Evolutionary conservation across 352 stramenopile species (phyloP), one percentile per base, ranked within the genome.

Genomic region (Plasmopara viticola): DNA sequence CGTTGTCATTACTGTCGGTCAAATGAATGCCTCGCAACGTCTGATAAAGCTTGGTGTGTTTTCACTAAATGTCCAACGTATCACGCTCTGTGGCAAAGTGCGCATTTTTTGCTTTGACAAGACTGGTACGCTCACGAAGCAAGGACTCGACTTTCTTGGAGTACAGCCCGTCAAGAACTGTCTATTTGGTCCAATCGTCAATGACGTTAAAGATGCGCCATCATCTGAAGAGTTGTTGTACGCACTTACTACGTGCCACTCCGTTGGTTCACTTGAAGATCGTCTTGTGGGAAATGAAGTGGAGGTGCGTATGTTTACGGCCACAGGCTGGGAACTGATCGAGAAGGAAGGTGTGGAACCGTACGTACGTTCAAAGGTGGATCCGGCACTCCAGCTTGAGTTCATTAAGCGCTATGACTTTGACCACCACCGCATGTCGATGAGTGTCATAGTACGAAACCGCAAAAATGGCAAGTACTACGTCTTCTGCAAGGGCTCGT

Each of bases 321-420:
- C 68, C 43, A 87, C 74, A 18, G 50, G 73, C 44, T 94, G 79
- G 78, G 70, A 67, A 51, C 60, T 92, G 6, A 58, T 89, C 8
- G 73, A 88, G 33, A 33, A 51, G 6, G 74, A 84, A 39, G 71
- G 71, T 15, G 54, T 66, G 13, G 46, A 70, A 44, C 71, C 74
- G 7, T 33, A 68, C 12, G 74, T 89, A 4, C 51, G 68, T 4
- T 48, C 59, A 0, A 62, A 86, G 30, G 68, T 59, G 15, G 51
- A 50, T 2, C 52, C 80, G 48, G 40, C 20, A 25, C 20, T 25
- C 20, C 20, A 63, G 51, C 67, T 94, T 8, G 71, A 86, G 53
- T 77, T 96, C 29, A 53, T 97, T 20, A 96, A 96, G 61, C 74
- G 81, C 9, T 96, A 92, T 59, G 84, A 96, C 49, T 97, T 97